Base-by-base conservation (phyloP, 495 filamentous ascomycete genomes). In the Rusavskia elegans region DNA sequence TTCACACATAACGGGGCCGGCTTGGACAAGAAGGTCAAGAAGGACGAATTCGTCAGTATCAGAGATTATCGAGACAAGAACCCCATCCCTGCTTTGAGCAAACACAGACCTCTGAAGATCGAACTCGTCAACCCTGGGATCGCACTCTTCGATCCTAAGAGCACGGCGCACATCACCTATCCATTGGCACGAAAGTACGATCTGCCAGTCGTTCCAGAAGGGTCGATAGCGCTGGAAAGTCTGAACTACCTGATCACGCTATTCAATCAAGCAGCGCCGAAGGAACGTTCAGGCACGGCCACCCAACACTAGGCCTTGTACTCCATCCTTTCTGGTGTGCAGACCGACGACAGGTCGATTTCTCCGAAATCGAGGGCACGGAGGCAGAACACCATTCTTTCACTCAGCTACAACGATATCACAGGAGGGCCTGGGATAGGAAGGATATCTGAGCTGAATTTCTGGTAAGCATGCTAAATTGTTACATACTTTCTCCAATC, bases 401-500 rank as follows among this genome's bases (percentile, higher is more conserved):
- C 7, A 35, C 32, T 35, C 9, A 35, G 32, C 32, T 35, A 11
- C 0, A 14, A 35, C 8, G 32, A 35, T 11, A 7, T 35, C 32
- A 35, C 32, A 11, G 2, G 2, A 4, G 32, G 13, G 6, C 6
- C 13, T 7, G 9, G 32, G 32, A 35, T 35, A n/a, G n/a, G n/a
- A n/a, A n/a, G 32, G 32, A 13, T 35, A 35, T 11, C 32, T 35
- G 32, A 14, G 32, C 32, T 35, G 9, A 11, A 35, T 35, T 35
- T 8, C 9, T 35, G 9, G 8, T 7, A 35, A 35, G 23, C 30
- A 37, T n/a, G 9, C 25, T 27, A 57, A 9, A 59, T 37, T 41
- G 36, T 38, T 0, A 59, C 48, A 58, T 64, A 62, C 32, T 61
- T 53, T 55, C 68, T 66, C 76, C 76, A 80, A 54, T 73, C 62